Conservation (phyloP, 1,284 basidiomycete genomes). For the Ustilago crameri region DNA sequence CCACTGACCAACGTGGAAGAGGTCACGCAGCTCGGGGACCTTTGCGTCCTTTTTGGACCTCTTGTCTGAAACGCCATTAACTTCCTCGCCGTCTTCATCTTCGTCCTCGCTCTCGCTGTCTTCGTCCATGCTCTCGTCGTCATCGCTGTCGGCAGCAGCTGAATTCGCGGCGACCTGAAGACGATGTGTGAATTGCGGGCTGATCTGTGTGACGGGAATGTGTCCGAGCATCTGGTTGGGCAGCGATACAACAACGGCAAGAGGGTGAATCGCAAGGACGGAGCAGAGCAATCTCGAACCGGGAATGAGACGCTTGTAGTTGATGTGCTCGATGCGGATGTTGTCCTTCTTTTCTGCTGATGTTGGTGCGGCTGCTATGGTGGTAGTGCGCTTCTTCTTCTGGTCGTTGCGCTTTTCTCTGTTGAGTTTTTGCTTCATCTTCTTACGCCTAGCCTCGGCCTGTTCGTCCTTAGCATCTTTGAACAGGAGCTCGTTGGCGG, state of each 20-base stretch:
- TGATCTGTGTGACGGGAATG: slow-evolving; percentile 93
- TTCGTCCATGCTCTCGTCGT: slow-evolving; percentile 63
- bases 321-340: slow-evolving; percentile 86
- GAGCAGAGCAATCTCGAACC: slow-evolving; percentile 90
- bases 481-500: slow-evolving; percentile 77
- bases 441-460: slow-evolving; percentile 38
- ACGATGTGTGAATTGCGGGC: slow-evolving; percentile 80
- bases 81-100: slow-evolving; percentile 69
- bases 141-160: slow-evolving; percentile 72
- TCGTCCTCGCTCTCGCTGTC: slow-evolving; percentile 46
- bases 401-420: slow-evolving; percentile 63
- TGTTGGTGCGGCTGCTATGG: slow-evolving; percentile 9
- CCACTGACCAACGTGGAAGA: slow-evolving; percentile 88
- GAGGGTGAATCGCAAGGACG: slow-evolving; percentile 85
- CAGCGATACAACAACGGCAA: slow-evolving; percentile 89
- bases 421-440: slow-evolving; percentile 57
- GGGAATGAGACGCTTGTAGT: slow-evolving; percentile 88
- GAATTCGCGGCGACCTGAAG: slow-evolving; percentile 71
- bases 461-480: slow-evolving; percentile 54
- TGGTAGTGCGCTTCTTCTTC: slow-evolving; percentile 60
- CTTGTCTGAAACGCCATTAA: slow-evolving; percentile 16
- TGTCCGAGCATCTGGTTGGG: slow-evolving; percentile 95
- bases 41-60: slow-evolving; percentile 16
- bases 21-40: slow-evolving; percentile 70
- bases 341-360: slow-evolving; percentile 68